These are phyloP conservation scores for Lecanosticta acicola DNA, from an alignment of 2,329 filamentous ascomycete genomes.

Conservation along the genomic window DNA sequence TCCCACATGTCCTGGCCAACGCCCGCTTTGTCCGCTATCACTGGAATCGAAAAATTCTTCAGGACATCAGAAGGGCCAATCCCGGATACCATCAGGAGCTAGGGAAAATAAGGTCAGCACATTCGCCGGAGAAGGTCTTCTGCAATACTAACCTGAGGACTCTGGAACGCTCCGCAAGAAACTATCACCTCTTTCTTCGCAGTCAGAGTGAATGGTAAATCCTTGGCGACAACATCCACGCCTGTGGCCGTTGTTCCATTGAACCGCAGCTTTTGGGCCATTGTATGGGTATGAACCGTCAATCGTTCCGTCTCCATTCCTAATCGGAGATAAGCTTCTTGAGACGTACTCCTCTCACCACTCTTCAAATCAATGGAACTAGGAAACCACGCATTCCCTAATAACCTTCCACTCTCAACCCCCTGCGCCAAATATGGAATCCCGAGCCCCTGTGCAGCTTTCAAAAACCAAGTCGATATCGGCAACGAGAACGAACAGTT, in stretches of 20 bases:
- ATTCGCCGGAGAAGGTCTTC: too few species aligned
- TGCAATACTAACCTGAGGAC: slow-evolving; percentile 34
- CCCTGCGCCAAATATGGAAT: background rate
- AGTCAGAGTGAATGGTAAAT: slow-evolving; percentile 1
- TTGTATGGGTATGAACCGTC: slow-evolving; percentile 10
- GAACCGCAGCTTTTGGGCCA: slow-evolving; percentile 31
- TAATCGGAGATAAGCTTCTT: slow-evolving; percentile 5
- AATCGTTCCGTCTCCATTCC: slow-evolving; percentile 42
- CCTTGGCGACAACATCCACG: slow-evolving; percentile 32
- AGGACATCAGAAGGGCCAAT: slow-evolving; percentile 53
- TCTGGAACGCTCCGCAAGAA: slow-evolving; percentile 40
- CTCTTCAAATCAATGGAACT: background rate
- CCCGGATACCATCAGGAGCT: slow-evolving; percentile 57
- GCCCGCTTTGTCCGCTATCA: slow-evolving; percentile 52
- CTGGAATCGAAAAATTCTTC: slow-evolving; percentile 46
- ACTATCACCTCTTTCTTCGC: slow-evolving; percentile 42
- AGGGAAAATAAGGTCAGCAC: slow-evolving; percentile 24
- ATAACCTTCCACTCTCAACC: background rate
- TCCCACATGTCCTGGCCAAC: slow-evolving; percentile 61
- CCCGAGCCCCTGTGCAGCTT: background rate
- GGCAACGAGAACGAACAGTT: too few species aligned
- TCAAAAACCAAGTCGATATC: slow-evolving; percentile 1
- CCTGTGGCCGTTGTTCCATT: slow-evolving; percentile 25
- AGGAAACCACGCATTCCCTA: background rate
- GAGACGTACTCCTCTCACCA: slow-evolving; percentile 5